Conservation (phyloP, 2,329 filamentous ascomycete species). For the Ceratocystis papillata region DNA sequence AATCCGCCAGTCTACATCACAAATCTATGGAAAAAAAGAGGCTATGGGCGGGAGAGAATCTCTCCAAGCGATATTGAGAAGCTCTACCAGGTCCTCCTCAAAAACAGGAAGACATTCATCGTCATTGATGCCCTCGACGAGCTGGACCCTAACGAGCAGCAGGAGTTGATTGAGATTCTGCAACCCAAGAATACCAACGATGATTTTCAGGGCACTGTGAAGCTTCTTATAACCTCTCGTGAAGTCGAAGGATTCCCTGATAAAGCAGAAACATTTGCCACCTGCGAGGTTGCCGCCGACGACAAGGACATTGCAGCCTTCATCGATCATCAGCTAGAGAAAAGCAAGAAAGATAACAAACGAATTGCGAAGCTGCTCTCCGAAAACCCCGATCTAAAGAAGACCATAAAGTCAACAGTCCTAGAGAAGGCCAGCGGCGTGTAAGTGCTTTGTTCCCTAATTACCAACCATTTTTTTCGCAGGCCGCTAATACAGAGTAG, state of each 20-base stretch:
- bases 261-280: neutral
- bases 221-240: neutral
- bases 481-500: neutral
- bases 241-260: neutral
- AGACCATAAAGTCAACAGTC: neutral
- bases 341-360: neutral
- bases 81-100: neutral
- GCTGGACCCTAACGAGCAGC: neutral
- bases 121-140: neutral
- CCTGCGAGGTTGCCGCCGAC: neutral
- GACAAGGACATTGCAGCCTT: neutral
- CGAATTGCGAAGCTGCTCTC: neutral
- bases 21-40: neutral
- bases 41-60: neutral
- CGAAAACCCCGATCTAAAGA: neutral
- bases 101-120: neutral
- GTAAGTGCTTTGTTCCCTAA: neutral
- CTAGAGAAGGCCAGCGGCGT: neutral
- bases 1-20: neutral
- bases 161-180: neutral
- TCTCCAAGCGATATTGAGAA: neutral
- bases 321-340: neutral
- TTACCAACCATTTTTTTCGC: neutral
- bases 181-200: neutral
- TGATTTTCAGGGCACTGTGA: neutral